Conservation (phyloP, 331 rosid species). For the Rosa hybrid region DNA sequence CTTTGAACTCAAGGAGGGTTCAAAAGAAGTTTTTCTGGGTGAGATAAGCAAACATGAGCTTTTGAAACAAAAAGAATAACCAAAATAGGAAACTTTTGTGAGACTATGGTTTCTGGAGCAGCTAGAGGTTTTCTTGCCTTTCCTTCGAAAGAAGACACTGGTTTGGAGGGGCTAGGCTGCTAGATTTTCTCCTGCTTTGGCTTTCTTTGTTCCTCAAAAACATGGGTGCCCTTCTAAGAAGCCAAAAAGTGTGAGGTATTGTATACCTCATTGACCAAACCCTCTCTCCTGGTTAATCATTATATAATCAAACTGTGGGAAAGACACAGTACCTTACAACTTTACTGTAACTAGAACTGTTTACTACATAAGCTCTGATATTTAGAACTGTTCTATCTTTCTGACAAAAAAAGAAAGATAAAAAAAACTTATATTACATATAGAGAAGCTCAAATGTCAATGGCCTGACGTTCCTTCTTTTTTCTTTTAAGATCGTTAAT, state of each 20-base stretch:
- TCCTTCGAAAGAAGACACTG: neutral
- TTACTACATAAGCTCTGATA: neutral
- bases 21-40: slow-evolving; percentile 2
- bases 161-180: slow-evolving; percentile 5
- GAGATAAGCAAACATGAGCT: neutral
- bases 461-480: neutral
- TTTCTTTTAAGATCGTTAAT: neutral
- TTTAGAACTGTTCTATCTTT: neutral
- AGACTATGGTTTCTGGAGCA: neutral
- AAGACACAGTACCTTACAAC: neutral
- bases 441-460: neutral
- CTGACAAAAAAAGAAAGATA: neutral
- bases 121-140: slow-evolving; percentile 12
- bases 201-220: slow-evolving; percentile 4
- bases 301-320: slow-evolving; percentile 2
- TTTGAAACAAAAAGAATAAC: neutral
- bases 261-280: slow-evolving; percentile 2
- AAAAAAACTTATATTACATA: neutral
- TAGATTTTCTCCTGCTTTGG: slow-evolving; percentile 6
- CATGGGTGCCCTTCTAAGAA: slow-evolving; percentile 2
- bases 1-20: neutral
- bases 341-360: neutral
- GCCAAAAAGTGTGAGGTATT: neutral
- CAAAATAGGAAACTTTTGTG: slow-evolving; percentile 1
- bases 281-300: slow-evolving; percentile 8